phyloP scores from a whole-genome alignment of 345 rosid species.

The Eucalyptus sideroxylon region DNA sequence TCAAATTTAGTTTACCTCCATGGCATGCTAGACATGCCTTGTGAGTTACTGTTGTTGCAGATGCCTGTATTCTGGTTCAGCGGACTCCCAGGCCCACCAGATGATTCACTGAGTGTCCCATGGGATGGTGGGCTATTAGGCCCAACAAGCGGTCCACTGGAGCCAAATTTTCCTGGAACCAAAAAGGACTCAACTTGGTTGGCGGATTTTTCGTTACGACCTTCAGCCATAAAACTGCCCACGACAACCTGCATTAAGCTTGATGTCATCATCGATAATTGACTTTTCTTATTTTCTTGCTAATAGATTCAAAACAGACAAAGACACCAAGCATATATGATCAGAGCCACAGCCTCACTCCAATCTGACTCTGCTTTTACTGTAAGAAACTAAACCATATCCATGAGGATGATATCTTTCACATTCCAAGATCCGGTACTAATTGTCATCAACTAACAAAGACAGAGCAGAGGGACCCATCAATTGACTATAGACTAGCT shows the following conservation, averaged over 20 bases:
- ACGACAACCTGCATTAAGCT: constrained; percentile 23
- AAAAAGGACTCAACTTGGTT: constrained; percentile 16
- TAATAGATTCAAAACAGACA: not conserved
- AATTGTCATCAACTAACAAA: not conserved
- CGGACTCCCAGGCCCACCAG: constrained; percentile 46
- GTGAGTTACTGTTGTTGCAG: constrained; percentile 22
- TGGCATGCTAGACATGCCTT: constrained; percentile 11
- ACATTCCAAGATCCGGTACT: not conserved
- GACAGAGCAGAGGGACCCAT: not conserved
- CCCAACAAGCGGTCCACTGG: not conserved
- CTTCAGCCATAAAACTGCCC: constrained; percentile 35
- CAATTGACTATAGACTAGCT: not conserved
- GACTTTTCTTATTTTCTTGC: not conserved
- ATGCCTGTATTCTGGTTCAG: constrained; percentile 25
- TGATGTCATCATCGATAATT: not conserved
- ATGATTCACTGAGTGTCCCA: constrained; percentile 44
- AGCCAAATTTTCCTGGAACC: not conserved
- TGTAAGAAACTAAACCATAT: not conserved
- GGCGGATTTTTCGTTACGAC: constrained; percentile 15
- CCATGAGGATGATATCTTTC: not conserved
- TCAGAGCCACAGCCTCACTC: not conserved
- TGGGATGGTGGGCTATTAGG: constrained; percentile 32
- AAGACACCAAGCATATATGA: not conserved
- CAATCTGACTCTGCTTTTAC: not conserved
- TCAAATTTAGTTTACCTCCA: constrained; percentile 21